Percentiles rank a stretch among this genome's conserved stretches.
Conservation (phyloP, 225 moss, liverwort and hornwort species). For the Marchantia paleacea region DNA sequence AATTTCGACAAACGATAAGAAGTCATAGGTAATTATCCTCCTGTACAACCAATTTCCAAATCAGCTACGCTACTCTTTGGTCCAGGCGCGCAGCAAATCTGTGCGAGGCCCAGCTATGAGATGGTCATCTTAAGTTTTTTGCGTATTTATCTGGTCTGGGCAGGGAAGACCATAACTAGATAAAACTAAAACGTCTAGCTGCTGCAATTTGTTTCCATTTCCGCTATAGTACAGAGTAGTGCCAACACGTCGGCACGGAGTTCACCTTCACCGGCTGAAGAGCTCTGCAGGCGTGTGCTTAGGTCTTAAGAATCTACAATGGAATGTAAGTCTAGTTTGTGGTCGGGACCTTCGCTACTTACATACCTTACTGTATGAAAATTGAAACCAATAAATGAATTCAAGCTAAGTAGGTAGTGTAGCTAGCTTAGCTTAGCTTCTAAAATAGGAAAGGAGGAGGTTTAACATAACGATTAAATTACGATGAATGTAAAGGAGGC, state of each 20-base stretch:
- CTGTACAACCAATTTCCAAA: conserved; percentile 11
- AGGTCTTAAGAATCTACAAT: conserved; percentile 4
- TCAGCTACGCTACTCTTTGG: neutral
- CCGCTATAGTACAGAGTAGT: conserved; percentile 11
- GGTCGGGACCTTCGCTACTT: neutral
- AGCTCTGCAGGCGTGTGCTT: neutral
- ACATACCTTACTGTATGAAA: conserved; percentile 10
- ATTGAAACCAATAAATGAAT: conserved; percentile 12
- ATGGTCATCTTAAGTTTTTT: conserved; percentile 7
- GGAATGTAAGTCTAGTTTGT: conserved; percentile 6
- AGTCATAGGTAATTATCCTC: conserved; percentile 11
- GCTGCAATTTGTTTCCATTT: conserved; percentile 6
- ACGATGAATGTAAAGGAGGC: conserved; percentile 4
- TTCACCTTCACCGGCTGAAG: neutral
- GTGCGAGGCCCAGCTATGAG: neutral
- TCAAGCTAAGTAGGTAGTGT: neutral
- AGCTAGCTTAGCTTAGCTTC: conserved; percentile 12
- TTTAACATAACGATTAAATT: neutral
- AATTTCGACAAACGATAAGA: conserved; percentile 8
- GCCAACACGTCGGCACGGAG: conserved; percentile 1
- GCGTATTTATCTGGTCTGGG: conserved; percentile 9
- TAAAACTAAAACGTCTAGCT: neutral
- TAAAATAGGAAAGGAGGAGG: neutral
- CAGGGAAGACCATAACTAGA: conserved; percentile 5
- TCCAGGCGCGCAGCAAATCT: conserved; percentile 9